phyloP scores from a whole-genome alignment of 805 yeast genomes.

The Teunomyces kruisii region DNA sequence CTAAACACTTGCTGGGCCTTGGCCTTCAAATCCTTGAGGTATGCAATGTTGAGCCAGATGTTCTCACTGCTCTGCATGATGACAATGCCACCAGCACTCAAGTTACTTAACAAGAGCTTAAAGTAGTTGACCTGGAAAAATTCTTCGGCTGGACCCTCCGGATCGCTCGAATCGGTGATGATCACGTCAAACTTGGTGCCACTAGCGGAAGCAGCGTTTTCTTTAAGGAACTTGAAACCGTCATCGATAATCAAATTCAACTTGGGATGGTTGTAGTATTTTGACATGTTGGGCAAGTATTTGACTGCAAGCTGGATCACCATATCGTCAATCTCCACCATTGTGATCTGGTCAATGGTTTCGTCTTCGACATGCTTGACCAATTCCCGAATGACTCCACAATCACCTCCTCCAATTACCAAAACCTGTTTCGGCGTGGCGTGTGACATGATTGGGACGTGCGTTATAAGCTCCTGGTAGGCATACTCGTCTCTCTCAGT shows the following conservation, averaged over 20 bases:
- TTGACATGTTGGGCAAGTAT: slow-evolving; percentile 77
- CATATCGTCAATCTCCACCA: slow-evolving; percentile 87
- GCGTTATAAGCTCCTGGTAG: slow-evolving; percentile 89
- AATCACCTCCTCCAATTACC: slow-evolving; percentile 95
- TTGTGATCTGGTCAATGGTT: slow-evolving; percentile 59
- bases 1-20: slow-evolving; percentile 58
- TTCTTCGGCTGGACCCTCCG: slow-evolving; percentile 93
- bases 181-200: slow-evolving; percentile 71
- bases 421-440: slow-evolving; percentile 71
- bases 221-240: slow-evolving; percentile 75
- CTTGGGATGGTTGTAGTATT: slow-evolving; percentile 59
- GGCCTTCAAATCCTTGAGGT: slow-evolving; percentile 46
- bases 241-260: slow-evolving; percentile 71
- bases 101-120: slow-evolving; percentile 60
- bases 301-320: slow-evolving; percentile 72
- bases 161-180: slow-evolving; percentile 90
- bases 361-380: slow-evolving; percentile 61
- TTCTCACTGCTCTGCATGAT: slow-evolving; percentile 79
- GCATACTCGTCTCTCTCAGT: slow-evolving; percentile 93
- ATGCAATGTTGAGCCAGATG: slow-evolving; percentile 67
- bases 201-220: slow-evolving; percentile 13
- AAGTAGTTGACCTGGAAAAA: slow-evolving; percentile 81
- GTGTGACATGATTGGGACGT: slow-evolving; percentile 78
- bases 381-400: slow-evolving; percentile 89
- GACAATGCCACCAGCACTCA: slow-evolving; percentile 64